Conservation (phyloP, 768 basidiomycete species). For the Strobilomyces echinocephalus region DNA sequence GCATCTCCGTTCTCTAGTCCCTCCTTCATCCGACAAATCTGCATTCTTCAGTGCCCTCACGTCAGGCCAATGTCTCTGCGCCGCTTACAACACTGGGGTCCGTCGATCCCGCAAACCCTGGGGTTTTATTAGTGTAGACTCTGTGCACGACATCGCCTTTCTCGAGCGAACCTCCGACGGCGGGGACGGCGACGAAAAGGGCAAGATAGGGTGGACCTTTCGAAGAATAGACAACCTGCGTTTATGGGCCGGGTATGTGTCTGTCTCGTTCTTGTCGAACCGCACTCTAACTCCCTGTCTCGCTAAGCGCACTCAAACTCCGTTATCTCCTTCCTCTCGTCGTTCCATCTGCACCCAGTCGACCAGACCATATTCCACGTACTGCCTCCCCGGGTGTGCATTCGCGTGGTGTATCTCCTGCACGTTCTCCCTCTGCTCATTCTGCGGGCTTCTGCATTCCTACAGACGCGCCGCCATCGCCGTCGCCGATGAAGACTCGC, state of each 20-base stretch:
- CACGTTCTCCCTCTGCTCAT: slow-evolving; percentile 16
- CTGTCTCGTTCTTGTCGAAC: not conserved
- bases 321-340: slow-evolving; percentile 74
- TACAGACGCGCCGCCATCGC: slow-evolving; percentile 22
- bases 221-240: slow-evolving; percentile 81
- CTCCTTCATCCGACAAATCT: slow-evolving; percentile 27
- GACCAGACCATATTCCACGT: slow-evolving; percentile 25
- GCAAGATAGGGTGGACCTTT: slow-evolving; percentile 74
- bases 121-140: slow-evolving; percentile 77
- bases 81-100: slow-evolving; percentile 76
- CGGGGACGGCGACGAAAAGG: slow-evolving; percentile 36
- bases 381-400: slow-evolving; percentile 17
- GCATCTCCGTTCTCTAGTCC: slow-evolving; percentile 41
- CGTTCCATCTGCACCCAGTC: slow-evolving; percentile 40
- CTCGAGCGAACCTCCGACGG: slow-evolving; percentile 50
- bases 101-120: slow-evolving; percentile 79
- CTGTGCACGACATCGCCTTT: slow-evolving; percentile 73
- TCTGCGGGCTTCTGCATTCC: not conserved
- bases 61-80: slow-evolving; percentile 77
- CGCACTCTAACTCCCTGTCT: not conserved
- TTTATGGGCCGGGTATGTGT: slow-evolving; percentile 76
- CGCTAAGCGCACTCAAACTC: slow-evolving; percentile 69
- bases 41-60: slow-evolving; percentile 53
- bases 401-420: slow-evolving; percentile 23
- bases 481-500: slow-evolving; percentile 32